Percentiles rank a stretch among this genome's conserved stretches.
phyloP scores from a whole-genome alignment of 148 eudicot genomes.

The Vaccinium corymbosum region DNA sequence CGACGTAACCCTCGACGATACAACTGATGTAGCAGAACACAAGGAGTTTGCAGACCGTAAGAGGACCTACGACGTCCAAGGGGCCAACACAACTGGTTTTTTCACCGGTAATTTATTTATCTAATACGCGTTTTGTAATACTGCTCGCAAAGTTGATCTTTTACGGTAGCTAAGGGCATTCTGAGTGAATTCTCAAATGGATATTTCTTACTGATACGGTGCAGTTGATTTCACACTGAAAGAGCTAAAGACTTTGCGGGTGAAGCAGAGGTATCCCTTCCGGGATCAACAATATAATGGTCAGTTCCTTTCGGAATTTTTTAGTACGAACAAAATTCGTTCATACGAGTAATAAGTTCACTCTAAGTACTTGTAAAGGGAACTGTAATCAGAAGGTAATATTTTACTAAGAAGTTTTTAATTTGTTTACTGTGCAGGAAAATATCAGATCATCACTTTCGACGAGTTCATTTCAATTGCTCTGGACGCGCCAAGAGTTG shows the following conservation, averaged over 20 bases:
- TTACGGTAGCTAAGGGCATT: background rate
- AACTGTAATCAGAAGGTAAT: background rate
- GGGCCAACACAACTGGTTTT: constrained; percentile 59
- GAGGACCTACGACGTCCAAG: constrained; percentile 80
- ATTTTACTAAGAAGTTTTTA: background rate
- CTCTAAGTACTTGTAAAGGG: background rate
- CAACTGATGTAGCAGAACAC: constrained; percentile 59
- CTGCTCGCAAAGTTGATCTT: background rate
- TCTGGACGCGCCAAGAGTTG: constrained; percentile 77
- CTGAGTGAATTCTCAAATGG: background rate
- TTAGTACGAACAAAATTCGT: background rate
- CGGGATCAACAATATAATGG: constrained; percentile 62
- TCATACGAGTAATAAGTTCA: background rate
- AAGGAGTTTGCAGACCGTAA: constrained; percentile 63
- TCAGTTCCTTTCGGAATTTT: background rate
- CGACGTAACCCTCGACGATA: constrained; percentile 60
- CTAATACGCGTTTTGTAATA: background rate
- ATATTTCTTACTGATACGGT: background rate
- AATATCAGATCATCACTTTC: constrained; percentile 77
- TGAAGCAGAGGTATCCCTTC: constrained; percentile 69
- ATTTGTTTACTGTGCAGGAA: constrained; percentile 49
- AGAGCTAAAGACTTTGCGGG: constrained; percentile 72
- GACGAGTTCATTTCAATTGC: constrained; percentile 91
- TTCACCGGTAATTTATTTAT: constrained; percentile 43
- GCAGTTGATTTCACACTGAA: constrained; percentile 93